phyloP scores from a whole-genome alignment of 139 green algal genomes.

The Marvania coccoides region DNA sequence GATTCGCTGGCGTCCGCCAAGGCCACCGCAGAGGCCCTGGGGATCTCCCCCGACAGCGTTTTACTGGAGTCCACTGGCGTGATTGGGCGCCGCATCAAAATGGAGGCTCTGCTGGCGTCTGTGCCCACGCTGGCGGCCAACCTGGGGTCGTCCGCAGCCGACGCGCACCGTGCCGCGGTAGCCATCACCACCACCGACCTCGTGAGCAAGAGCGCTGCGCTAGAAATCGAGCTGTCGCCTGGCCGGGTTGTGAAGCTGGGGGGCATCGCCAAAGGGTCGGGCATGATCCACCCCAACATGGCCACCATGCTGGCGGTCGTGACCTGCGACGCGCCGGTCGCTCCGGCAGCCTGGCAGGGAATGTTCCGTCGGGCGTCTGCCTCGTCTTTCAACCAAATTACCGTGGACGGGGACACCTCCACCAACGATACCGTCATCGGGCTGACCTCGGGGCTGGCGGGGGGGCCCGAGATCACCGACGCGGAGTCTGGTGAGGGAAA shows the following conservation, averaged over 20 bases:
- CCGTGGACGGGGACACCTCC: constrained; percentile 75
- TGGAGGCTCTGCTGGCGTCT: constrained; percentile 69
- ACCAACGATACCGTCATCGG: constrained; percentile 80
- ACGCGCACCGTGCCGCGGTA: constrained; percentile 69
- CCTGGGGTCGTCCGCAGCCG: constrained; percentile 45
- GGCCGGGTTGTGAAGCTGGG: constrained; percentile 71
- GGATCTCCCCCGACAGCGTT: constrained; percentile 47
- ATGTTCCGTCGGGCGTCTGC: constrained; percentile 62
- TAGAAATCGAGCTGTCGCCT: constrained; percentile 50
- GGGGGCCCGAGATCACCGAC: constrained; percentile 56
- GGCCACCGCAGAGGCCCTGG: constrained; percentile 52
- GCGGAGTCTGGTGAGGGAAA: constrained; percentile 37
- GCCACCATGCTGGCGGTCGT: constrained; percentile 95
- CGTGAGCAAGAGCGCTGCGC: constrained; percentile 78
- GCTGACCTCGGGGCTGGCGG: constrained; percentile 60
- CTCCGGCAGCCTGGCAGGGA: constrained; percentile 56
- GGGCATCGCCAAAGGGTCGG: constrained; percentile 91
- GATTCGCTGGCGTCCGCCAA: constrained; percentile 52
- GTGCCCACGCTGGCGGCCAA: constrained; percentile 63
- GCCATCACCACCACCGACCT: constrained; percentile 90
- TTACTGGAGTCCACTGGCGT: constrained; percentile 69
- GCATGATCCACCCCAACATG: constrained; percentile 99
- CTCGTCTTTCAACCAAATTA: constrained; percentile 80
- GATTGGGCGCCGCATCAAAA: constrained; percentile 93
- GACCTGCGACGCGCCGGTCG: constrained; percentile 88